Evolutionary conservation across 768 basidiomycete species (phyloP).

Genomic region (Collybia sp.): DNA sequence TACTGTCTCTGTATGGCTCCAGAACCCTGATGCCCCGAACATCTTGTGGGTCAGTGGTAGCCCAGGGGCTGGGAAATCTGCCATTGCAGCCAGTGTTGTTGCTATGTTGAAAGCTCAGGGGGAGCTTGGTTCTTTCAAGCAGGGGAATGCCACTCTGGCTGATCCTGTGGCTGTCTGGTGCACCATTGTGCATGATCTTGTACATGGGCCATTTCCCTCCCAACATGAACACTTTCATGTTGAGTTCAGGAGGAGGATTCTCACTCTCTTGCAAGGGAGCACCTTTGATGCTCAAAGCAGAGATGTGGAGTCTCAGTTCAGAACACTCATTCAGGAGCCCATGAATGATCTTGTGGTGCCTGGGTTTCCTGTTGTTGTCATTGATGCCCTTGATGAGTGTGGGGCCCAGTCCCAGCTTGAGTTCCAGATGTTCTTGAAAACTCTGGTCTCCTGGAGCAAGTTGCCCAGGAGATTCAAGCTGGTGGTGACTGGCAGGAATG

Average conservation of each 20-base stretch:
- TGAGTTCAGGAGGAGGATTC: neutral
- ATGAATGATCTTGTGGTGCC: neutral
- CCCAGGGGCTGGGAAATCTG: constrained; percentile 15
- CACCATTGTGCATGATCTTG: constrained; percentile 8
- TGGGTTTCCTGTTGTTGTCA: constrained; percentile 12
- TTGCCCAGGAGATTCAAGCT: constrained; percentile 11
- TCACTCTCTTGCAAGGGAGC: neutral
- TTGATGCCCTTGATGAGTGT: constrained; percentile 21
- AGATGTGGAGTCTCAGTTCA: neutral
- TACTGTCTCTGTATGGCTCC: constrained; percentile 8
- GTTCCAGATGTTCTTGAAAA: constrained; percentile 6
- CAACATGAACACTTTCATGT: neutral
- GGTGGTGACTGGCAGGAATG: constrained; percentile 14
- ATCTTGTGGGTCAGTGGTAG: constrained; percentile 14
- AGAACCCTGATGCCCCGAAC: constrained; percentile 4
- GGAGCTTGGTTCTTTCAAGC: constrained; percentile 13
- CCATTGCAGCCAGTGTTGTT: constrained; percentile 13
- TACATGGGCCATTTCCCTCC: neutral
- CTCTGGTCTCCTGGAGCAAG: constrained; percentile 7
- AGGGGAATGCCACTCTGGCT: constrained; percentile 4
- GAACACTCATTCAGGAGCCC: neutral
- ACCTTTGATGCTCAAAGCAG: neutral
- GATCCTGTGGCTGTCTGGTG: constrained; percentile 5
- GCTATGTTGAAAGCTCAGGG: constrained; percentile 4
- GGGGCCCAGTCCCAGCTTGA: constrained; percentile 1